Conservation (phyloP, 2,329 filamentous ascomycete genomes). For the Diaporthe citri region DNA sequence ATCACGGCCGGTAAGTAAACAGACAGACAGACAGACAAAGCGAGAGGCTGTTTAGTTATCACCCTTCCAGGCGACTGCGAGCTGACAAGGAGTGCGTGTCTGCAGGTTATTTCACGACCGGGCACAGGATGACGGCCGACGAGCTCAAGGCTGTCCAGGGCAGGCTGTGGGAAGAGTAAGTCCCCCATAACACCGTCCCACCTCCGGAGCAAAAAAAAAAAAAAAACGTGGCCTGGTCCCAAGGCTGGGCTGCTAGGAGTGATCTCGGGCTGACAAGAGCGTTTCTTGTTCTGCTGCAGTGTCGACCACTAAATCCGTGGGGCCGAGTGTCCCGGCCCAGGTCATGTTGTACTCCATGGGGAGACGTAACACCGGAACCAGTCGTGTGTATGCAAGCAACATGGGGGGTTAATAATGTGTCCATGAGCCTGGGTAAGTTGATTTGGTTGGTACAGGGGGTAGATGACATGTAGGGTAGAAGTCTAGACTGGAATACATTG, state of each 20-base stretch:
- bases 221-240: conserved; percentile 7
- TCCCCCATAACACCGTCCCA: conserved; percentile 37
- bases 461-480: conserved; percentile 10
- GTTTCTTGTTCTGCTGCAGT: conserved; percentile 35
- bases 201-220: background rate
- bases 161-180: conserved; percentile 88
- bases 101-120: conserved; percentile 83
- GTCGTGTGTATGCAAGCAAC: background rate
- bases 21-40: conserved; percentile 3
- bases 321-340: conserved; percentile 56
- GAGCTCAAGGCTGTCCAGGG: conserved; percentile 90
- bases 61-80: background rate
- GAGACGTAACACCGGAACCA: background rate
- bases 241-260: background rate
- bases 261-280: conserved; percentile 45
- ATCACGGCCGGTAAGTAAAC: conserved; percentile 84
- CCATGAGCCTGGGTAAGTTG: background rate
- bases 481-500: conserved; percentile 15
- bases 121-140: conserved; percentile 88
- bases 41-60: background rate
- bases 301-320: conserved; percentile 41
- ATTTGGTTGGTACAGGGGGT: background rate
- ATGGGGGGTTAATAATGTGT: background rate
- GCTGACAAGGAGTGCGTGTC: conserved; percentile 32
- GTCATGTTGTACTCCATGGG: background rate